Percentiles rank a stretch among this genome's conserved stretches.
Evolutionary conservation across 1,284 basidiomycete genomes (phyloP).

Genomic region (Ustilago trichophora): DNA sequence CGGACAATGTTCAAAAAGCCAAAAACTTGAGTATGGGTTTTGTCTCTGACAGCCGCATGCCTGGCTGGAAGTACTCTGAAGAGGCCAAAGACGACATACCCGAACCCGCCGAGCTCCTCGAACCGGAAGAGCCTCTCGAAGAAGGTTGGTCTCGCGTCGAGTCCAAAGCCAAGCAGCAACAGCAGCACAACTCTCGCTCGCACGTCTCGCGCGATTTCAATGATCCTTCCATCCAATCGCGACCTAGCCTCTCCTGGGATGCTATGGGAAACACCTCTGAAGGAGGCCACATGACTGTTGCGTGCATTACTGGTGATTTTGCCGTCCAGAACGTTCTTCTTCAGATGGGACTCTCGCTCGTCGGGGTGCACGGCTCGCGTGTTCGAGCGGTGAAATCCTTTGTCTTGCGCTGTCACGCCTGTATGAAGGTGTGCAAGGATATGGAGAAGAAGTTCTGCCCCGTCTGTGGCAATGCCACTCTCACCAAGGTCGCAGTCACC

Average conservation of each 20-base stretch:
- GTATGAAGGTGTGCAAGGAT: conserved; percentile 98
- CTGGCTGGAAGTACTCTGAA: conserved; percentile 37
- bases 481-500: conserved; percentile 90
- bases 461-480: conserved; percentile 90
- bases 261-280: conserved; percentile 67
- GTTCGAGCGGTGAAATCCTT: conserved; percentile 93
- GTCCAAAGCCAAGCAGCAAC: conserved; percentile 21
- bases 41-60: conserved; percentile 47
- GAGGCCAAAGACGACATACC: conserved; percentile 23
- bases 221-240: conserved; percentile 41
- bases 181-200: conserved; percentile 66
- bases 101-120: conserved; percentile 22
- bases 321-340: conserved; percentile 98
- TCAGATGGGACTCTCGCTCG: conserved; percentile 90
- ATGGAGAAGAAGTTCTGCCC: conserved; percentile 95
- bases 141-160: conserved; percentile 47
- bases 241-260: conserved; percentile 31
- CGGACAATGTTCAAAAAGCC: conserved; percentile 83
- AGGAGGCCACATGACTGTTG: conserved; percentile 69
- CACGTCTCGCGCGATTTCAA: conserved; percentile 68
- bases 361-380: conserved; percentile 89
- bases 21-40: conserved; percentile 85
- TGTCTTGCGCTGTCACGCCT: conserved; percentile 96
- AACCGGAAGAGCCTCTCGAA: conserved; percentile 38
- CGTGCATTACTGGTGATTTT: conserved; percentile 89